Evolutionary conservation across 1,139 yeast species (phyloP), one percentile per base, ranked within the genome.

Genomic region (Kodamaea sp.): DNA sequence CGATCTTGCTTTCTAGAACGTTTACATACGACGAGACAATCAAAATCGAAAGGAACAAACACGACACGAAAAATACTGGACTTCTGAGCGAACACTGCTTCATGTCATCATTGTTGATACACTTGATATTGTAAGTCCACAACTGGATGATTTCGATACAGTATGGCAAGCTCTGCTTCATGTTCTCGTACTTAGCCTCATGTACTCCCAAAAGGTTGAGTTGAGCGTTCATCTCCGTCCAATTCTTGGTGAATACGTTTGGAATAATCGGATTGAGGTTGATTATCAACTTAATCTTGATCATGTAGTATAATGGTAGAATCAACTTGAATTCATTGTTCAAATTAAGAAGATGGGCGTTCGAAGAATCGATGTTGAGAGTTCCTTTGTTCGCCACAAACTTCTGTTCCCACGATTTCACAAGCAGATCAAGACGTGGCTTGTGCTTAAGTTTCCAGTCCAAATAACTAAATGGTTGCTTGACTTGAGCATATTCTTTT

Each of bases 11-110:
- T 50, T 83, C 90, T 24, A 82, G 61, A 6, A 66, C 61, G 38
- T 70, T 68, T 41, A 83, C 58, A 47, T 79, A 81, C 39, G 80
- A 84, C 3, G 87, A 78, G 37, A 83, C 66, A 27, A 82, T 61
- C 36, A 83, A 56, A 4, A 79, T 61, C 2, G 88, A 67, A 1
- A 82, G 73, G 50, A 81, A 80, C 18, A 82, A 69, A 51, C 86
- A 80, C 1, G 86, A 79, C 26, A 82, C 73, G 49, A 83, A 81
- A 53, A 82, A 81, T 12, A 83, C 83, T 3, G 92, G 92, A 0
- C 90, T 82, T 46, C 87, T 67, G 32, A 81, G 71, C 0, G 85
- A 74, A 0, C 83, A 78, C 49, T 76, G 75, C 40, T 76, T 79
- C 2, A 83, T 78, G 53, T 81, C 83, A 52, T 80, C 82, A 23